Evolutionary conservation across 2,329 filamentous ascomycete species (phyloP).

Genomic region (Remersonia thermophila): DNA sequence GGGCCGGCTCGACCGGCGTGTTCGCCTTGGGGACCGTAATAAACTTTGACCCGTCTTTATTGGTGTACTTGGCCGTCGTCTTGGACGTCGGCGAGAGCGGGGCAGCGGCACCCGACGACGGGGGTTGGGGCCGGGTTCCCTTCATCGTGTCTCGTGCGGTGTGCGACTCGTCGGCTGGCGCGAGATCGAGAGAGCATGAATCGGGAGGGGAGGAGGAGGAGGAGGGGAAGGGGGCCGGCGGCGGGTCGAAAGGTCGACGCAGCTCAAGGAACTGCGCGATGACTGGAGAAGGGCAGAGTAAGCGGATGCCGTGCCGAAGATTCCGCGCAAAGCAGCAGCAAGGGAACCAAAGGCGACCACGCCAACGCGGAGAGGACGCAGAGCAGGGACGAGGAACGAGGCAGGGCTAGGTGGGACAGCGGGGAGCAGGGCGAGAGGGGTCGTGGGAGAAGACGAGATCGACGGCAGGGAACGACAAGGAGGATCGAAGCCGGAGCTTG

Average conservation of each 20-base stretch:
- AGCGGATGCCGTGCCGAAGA: constrained; percentile 5
- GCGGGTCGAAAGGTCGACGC: constrained; percentile 6
- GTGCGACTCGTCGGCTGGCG: constrained; percentile 4
- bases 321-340: background rate
- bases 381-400: no score
- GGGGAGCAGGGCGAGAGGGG: no score
- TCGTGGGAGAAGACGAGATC: no score
- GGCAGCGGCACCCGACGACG: constrained; percentile 15
- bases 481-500: no score
- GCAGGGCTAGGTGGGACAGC: no score
- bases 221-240: no score
- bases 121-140: constrained; percentile 21
- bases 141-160: constrained; percentile 20
- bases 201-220: no score
- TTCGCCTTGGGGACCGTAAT: constrained; percentile 50
- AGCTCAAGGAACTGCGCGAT: constrained; percentile 2
- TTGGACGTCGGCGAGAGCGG: constrained; percentile 41
- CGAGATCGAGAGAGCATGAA: constrained; percentile 9
- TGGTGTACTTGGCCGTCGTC: constrained; percentile 48
- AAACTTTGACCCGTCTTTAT: constrained; percentile 58
- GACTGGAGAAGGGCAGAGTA: constrained; percentile 9
- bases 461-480: no score
- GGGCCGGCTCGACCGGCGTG: constrained; percentile 38
- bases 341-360: background rate
- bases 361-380: constrained; percentile 3